Conservation (phyloP, 108 stramenopile genomes). For the Conticribra guillardii region DNA sequence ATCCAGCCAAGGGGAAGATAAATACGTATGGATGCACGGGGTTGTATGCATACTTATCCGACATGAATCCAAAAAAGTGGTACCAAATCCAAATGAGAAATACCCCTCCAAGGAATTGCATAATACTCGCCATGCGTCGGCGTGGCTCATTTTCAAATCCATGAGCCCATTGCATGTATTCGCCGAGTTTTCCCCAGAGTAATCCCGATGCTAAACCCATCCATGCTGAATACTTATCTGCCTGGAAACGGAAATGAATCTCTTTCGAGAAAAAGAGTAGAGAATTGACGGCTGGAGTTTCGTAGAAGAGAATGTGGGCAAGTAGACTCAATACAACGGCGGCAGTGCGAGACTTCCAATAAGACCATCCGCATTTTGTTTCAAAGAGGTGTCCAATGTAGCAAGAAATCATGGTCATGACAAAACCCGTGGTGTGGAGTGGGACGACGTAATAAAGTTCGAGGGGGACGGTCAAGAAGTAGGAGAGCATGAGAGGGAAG, state of each 20-base stretch:
- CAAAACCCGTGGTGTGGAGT: slow-evolving; percentile 84
- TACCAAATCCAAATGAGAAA: slow-evolving; percentile 62
- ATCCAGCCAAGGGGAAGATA: slow-evolving; percentile 79
- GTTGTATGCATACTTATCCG: slow-evolving; percentile 88
- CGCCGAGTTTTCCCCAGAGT: slow-evolving; percentile 56
- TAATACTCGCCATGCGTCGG: slow-evolving; percentile 33
- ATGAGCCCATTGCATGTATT: slow-evolving; percentile 69
- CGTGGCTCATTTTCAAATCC: slow-evolving; percentile 42
- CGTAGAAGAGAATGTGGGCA: slow-evolving; percentile 68
- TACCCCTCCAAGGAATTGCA: slow-evolving; percentile 54
- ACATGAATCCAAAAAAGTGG: slow-evolving; percentile 57
- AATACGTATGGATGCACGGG: slow-evolving; percentile 88
- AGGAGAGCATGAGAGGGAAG: slow-evolving; percentile 83
- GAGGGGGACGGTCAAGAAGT: slow-evolving; percentile 75
- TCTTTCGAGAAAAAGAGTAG: slow-evolving; percentile 65
- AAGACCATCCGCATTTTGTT: slow-evolving; percentile 35
- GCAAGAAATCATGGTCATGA: slow-evolving; percentile 74
- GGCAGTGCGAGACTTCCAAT: slow-evolving; percentile 50
- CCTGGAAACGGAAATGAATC: slow-evolving; percentile 70
- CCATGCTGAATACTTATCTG: slow-evolving; percentile 73
- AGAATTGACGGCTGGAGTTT: slow-evolving; percentile 61
- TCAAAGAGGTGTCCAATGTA: slow-evolving; percentile 45
- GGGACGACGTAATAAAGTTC: slow-evolving; percentile 96
- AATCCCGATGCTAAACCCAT: slow-evolving; percentile 64
- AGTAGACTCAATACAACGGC: slow-evolving; percentile 54